Base-by-base conservation (phyloP, 108 stramenopile species). In the Phaeodactylum tricornutum region DNA sequence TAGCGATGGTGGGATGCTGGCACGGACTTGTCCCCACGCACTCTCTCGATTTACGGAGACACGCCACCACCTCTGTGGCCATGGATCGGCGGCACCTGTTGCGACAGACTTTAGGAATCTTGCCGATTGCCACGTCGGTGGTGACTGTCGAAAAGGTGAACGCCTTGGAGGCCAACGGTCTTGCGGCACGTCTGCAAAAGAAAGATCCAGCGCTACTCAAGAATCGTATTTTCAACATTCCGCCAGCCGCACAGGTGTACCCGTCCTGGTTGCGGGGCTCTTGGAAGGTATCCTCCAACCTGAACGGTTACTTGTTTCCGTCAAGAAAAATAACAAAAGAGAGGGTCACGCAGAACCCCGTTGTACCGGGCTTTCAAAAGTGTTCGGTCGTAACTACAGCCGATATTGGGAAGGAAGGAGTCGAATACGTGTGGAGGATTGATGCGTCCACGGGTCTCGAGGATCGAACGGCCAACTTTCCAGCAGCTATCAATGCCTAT, bases 321-420 rank as follows among this genome's bases (percentile, higher is more conserved):
- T 78, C 76, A 1, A 50, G 37, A 40, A 54, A 53, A 0, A 81
- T 87, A 22, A 36, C 76, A 26, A 74, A 72, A 31, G 60, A 74
- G 25, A 61, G 59, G 8, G 11, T 87, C 16, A 52, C 66, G 7
- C 21, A 37, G 22, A 64, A 87, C 44, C 42, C 55, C 14, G 38
- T 38, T 15, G 62, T 83, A 23, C 81, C 85, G 4, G 85, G 85
- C 1, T 87, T 87, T 69, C 86, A 83, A 63, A 87, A 83, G 36
- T 68, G 79, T 28, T 67, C 67, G 16, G 83, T 87, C 59, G 86
- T 79, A 0, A 40, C 53, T 14, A 48, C 79, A 3, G 61, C 61
- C 26, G 86, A 87, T 55, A 62, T 87, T 5, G 86, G 86, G n/a
- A 72, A 67, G 29, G 82, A 84, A 36, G 16, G 25, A 0, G 22